phyloP scores from a whole-genome alignment of 2,329 filamentous ascomycete genomes.

The Monosporascus sp. region DNA sequence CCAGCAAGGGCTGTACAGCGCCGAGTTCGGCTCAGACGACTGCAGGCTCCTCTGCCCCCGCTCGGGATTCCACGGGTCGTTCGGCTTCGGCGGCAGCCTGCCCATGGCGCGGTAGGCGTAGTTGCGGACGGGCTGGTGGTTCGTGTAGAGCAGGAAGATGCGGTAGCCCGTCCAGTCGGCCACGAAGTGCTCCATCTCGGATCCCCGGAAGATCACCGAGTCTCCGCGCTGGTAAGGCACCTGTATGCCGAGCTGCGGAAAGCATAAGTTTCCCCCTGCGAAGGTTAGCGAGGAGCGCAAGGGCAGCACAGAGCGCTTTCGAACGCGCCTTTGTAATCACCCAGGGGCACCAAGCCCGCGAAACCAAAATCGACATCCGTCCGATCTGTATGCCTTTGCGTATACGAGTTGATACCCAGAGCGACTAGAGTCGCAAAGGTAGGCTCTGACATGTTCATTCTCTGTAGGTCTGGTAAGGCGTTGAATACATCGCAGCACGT shows the following conservation, averaged over 20 bases:
- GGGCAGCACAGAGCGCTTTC: background rate
- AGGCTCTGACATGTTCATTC: conserved; percentile 2
- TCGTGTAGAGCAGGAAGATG: conserved; percentile 8
- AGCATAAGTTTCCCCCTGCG: conserved; percentile 7
- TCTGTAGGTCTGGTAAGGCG: background rate
- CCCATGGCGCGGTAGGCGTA: conserved; percentile 7
- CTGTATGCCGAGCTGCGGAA: conserved; percentile 6
- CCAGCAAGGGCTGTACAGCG: background rate
- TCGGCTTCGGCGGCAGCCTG: conserved; percentile 5
- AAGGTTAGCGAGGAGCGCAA: too few species aligned
- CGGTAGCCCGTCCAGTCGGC: conserved; percentile 9
- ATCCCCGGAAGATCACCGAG: conserved; percentile 5
- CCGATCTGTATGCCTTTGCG: conserved; percentile 4
- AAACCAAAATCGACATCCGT: conserved; percentile 9
- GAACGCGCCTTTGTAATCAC: conserved; percentile 6
- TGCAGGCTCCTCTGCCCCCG: background rate
- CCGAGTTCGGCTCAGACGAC: background rate
- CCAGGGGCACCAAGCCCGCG: conserved; percentile 6
- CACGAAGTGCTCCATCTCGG: conserved; percentile 10
- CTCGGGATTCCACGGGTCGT: conserved; percentile 4
- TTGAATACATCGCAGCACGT: conserved; percentile 2
- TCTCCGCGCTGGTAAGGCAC: conserved; percentile 6
- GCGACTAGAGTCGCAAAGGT: conserved; percentile 4
- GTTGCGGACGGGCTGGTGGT: conserved; percentile 9
- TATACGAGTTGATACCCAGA: conserved; percentile 5